Evolutionary conservation across 306 rosid species (phyloP).

Genomic region (Cercis canadensis): DNA sequence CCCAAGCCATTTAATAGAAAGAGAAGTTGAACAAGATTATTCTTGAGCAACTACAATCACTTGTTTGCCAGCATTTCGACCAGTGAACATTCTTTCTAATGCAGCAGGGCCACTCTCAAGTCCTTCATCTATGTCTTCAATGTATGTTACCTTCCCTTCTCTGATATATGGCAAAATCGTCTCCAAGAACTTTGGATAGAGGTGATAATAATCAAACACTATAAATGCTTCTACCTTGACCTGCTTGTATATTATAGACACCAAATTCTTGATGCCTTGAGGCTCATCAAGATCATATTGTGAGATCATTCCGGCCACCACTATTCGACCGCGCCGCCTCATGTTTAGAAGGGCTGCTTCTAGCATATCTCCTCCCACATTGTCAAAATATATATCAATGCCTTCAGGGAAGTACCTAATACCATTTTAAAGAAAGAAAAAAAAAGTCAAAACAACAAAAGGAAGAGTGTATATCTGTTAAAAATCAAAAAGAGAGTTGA

Average conservation of each 20-base stretch:
- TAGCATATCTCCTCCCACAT: slow-evolving; percentile 69
- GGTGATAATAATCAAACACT: slow-evolving; percentile 51
- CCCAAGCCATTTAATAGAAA: not conserved
- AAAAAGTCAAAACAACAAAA: no score
- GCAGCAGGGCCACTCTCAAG: slow-evolving; percentile 45
- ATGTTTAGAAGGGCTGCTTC: slow-evolving; percentile 63
- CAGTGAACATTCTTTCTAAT: slow-evolving; percentile 42
- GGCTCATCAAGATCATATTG: slow-evolving; percentile 60
- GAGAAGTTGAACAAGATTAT: not conserved
- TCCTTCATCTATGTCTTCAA: slow-evolving; percentile 45
- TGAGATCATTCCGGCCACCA: slow-evolving; percentile 65
- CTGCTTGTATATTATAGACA: slow-evolving; percentile 41
- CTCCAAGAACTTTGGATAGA: slow-evolving; percentile 64
- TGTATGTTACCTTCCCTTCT: slow-evolving; percentile 58
- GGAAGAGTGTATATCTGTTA: no score
- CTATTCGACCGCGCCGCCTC: slow-evolving; percentile 56
- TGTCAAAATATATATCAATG: slow-evolving; percentile 75
- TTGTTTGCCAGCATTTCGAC: slow-evolving; percentile 47
- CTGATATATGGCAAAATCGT: slow-evolving; percentile 56
- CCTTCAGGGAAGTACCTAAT: slow-evolving; percentile 62
- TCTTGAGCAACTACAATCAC: slow-evolving; percentile 35
- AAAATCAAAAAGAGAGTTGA: no score
- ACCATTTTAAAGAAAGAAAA: not conserved
- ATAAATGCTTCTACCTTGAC: slow-evolving; percentile 58
- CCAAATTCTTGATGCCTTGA: slow-evolving; percentile 58